Conservation (phyloP, 2,329 filamentous ascomycete species). For the Phyllosticta citrichinensis region DNA sequence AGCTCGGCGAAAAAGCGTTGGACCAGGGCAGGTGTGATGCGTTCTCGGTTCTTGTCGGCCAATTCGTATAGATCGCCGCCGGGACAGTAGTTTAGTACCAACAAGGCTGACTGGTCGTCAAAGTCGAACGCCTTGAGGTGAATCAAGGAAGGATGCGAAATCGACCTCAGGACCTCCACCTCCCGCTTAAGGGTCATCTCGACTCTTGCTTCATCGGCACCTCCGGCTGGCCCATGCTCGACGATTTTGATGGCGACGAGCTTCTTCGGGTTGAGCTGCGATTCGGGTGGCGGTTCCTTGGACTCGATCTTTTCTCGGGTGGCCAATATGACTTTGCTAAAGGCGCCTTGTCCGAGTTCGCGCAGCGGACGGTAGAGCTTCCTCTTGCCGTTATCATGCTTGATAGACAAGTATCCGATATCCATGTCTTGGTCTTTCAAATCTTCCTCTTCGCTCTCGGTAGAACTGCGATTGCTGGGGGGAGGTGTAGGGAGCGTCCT, state of each 20-base stretch:
- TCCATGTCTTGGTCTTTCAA: constrained; percentile 31
- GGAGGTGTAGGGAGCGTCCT: constrained; percentile 60
- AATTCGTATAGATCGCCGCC: constrained; percentile 94
- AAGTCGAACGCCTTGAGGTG: constrained; percentile 88
- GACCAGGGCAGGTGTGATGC: constrained; percentile 60
- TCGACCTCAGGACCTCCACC: constrained; percentile 80
- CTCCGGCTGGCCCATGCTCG: constrained; percentile 86
- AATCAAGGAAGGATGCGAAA: constrained; percentile 82
- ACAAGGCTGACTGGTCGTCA: constrained; percentile 67
- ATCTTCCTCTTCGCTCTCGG: constrained; percentile 45
- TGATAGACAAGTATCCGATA: constrained; percentile 36
- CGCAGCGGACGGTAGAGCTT: constrained; percentile 76
- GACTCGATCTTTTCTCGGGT: constrained; percentile 56
- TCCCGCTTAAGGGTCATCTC: constrained; percentile 92
- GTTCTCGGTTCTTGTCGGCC: constrained; percentile 59
- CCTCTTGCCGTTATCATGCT: constrained; percentile 53
- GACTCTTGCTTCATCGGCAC: constrained; percentile 83
- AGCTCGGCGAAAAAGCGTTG: constrained; percentile 84
- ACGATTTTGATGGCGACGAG: constrained; percentile 93
- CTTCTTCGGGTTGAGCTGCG: constrained; percentile 56
- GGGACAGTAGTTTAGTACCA: constrained; percentile 85
- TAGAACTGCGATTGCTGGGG: constrained; percentile 52
- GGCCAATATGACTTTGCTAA: constrained; percentile 86
- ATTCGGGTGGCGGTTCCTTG: constrained; percentile 35
- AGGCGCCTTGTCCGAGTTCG: constrained; percentile 82